Evolutionary conservation across 2,329 filamentous ascomycete genomes (phyloP).

Genomic region (Rosellinia necatrix): DNA sequence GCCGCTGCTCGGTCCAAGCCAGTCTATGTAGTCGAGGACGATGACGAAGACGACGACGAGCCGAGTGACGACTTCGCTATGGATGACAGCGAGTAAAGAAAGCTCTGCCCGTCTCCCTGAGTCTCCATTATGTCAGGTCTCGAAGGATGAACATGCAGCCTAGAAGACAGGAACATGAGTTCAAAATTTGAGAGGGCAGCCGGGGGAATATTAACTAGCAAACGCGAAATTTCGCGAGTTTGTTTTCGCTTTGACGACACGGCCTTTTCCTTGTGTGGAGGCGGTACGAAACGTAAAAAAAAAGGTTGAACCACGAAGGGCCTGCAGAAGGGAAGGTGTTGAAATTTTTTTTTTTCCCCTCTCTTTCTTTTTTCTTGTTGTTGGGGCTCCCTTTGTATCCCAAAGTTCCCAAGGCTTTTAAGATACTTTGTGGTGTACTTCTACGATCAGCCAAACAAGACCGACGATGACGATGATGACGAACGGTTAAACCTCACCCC

Average conservation of each 20-base stretch:
- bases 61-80: constrained; percentile 55
- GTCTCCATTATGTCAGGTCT: no score
- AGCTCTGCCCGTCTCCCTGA: constrained; percentile 18
- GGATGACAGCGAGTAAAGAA: constrained; percentile 49
- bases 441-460: no score
- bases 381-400: no score
- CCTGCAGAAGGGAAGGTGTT: no score
- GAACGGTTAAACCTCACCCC: no score
- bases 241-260: constrained; percentile 1
- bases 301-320: no score
- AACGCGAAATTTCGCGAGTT: neutral
- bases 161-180: neutral
- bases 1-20: constrained; percentile 51
- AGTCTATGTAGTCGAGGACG: constrained; percentile 45
- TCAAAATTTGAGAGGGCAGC: neutral
- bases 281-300: neutral
- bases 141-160: no score
- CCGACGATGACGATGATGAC: no score
- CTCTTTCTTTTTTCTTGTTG: no score
- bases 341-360: no score
- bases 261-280: neutral
- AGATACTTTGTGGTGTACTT: no score
- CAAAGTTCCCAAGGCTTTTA: no score
- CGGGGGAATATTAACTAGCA: neutral
- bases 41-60: constrained; percentile 43